Percentiles rank a stretch among this genome's conserved stretches.
These are phyloP conservation scores for Copromyces sp. DNA, from an alignment of 495 filamentous ascomycete genomes.

Conservation along the genomic window DNA sequence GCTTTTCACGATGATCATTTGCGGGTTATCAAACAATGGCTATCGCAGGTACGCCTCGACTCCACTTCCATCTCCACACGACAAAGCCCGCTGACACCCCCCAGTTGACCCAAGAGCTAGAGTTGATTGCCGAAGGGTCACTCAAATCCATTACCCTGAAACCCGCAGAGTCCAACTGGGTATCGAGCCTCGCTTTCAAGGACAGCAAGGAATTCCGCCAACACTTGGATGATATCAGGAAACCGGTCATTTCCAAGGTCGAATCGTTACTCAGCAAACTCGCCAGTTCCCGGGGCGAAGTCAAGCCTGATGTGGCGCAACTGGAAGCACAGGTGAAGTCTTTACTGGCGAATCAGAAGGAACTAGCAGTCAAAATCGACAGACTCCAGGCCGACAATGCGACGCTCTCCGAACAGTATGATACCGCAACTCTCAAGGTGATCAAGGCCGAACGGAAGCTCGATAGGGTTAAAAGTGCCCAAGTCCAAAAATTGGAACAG, in stretches of 20 bases:
- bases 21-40: conserved; percentile 82
- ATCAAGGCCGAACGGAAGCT: conserved; percentile 91
- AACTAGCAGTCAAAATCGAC: conserved; percentile 64
- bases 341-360: conserved; percentile 72
- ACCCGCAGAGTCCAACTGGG: conserved; percentile 37
- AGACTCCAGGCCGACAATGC: conserved; percentile 69
- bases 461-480: conserved; percentile 74
- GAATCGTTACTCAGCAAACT: conserved; percentile 34
- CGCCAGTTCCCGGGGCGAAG: conserved; percentile 28
- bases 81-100: conserved; percentile 22
- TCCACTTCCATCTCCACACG: conserved; percentile 14
- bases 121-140: conserved; percentile 49
- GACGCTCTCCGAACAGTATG: conserved; percentile 69
- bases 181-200: conserved; percentile 52
- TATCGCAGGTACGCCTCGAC: conserved; percentile 60
- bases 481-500: conserved; percentile 86
- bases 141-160: conserved; percentile 33
- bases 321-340: conserved; percentile 64
- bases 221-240: conserved; percentile 55
- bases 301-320: conserved; percentile 54
- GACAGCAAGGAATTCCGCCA: conserved; percentile 63
- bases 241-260: conserved; percentile 34
- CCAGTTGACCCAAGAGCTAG: conserved; percentile 80
- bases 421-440: conserved; percentile 77
- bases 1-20: conserved; percentile 84